Percentiles rank a stretch among this genome's conserved stretches.
These are phyloP conservation scores for Uncinocarpus reesii DNA, from an alignment of 2,329 filamentous ascomycete species.

Conservation along the genomic window DNA sequence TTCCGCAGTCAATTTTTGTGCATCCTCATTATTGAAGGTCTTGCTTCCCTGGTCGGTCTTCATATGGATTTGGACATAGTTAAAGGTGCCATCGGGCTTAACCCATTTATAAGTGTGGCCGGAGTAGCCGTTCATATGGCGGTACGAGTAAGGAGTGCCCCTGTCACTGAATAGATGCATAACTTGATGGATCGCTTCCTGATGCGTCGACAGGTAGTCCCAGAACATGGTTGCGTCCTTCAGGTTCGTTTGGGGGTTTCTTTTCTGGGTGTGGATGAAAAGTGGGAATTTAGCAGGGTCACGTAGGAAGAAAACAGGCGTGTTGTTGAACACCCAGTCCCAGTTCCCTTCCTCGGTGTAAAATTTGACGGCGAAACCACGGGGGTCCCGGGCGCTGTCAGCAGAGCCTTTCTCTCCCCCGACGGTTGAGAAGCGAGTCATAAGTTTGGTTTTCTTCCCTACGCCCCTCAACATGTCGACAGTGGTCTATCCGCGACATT, in stretches of 20 bases:
- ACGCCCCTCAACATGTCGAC: constrained; percentile 45
- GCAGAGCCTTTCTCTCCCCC: constrained; percentile 62
- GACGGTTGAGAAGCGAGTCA: constrained; percentile 64
- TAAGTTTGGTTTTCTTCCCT: constrained; percentile 59
- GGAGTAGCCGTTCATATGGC: constrained; percentile 58
- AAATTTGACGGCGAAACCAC: constrained; percentile 65
- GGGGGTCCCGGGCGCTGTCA: constrained; percentile 60
- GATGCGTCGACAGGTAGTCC: constrained; percentile 53
- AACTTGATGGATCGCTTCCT: constrained; percentile 53
- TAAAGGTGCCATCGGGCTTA: constrained; percentile 55
- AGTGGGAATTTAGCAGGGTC: constrained; percentile 64
- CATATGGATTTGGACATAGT: constrained; percentile 56
- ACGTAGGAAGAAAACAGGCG: constrained; percentile 64
- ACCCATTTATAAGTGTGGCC: constrained; percentile 58
- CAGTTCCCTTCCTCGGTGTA: constrained; percentile 64
- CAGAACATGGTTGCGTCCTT: constrained; percentile 62
- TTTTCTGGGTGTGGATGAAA: constrained; percentile 66
- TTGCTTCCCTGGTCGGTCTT: constrained; percentile 55
- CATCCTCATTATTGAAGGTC: constrained; percentile 50
- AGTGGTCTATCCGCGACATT: constrained; percentile 23
- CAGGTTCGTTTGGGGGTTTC: constrained; percentile 59
- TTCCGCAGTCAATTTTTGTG: constrained; percentile 43
- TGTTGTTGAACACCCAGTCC: constrained; percentile 50
- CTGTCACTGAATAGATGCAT: constrained; percentile 58
- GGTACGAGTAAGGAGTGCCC: constrained; percentile 55